phyloP scores from a whole-genome alignment of 306 rosid species.

The Pyrus bretschneideri region DNA sequence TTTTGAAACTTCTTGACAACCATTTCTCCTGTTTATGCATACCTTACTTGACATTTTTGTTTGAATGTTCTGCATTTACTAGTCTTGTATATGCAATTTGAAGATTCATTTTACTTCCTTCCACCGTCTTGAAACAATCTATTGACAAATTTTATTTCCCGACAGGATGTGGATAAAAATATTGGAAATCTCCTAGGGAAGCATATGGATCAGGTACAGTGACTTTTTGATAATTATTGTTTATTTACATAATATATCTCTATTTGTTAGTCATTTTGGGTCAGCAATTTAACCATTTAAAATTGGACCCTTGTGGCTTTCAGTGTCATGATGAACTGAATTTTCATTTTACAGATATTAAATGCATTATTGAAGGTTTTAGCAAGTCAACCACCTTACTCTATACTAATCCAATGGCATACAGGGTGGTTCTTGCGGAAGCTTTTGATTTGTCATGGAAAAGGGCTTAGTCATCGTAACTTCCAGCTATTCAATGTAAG shows the following conservation, averaged over 20 bases:
- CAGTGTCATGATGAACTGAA: conserved; percentile 17
- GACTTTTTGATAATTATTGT: background rate
- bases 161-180: conserved; percentile 30
- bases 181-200: conserved; percentile 35
- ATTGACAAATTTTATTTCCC: conserved; percentile 1
- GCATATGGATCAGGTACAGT: conserved; percentile 49
- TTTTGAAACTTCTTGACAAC: background rate
- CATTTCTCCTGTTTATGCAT: background rate
- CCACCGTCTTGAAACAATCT: background rate
- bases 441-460: conserved; percentile 41
- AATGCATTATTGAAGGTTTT: conserved; percentile 61
- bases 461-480: conserved; percentile 31
- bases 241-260: conserved; percentile 4
- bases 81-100: background rate
- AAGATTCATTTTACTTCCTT: background rate
- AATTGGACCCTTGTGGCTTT: conserved; percentile 3
- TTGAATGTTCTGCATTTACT: background rate
- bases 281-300: background rate
- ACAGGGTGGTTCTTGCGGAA: conserved; percentile 76
- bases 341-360: conserved; percentile 51
- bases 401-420: conserved; percentile 54
- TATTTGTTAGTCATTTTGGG: background rate
- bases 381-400: conserved; percentile 52
- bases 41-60: background rate
- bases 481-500: conserved; percentile 58